These are phyloP conservation scores for Yamadazyma philogaea DNA, from an alignment of 805 yeast species.

Conservation along the genomic window DNA sequence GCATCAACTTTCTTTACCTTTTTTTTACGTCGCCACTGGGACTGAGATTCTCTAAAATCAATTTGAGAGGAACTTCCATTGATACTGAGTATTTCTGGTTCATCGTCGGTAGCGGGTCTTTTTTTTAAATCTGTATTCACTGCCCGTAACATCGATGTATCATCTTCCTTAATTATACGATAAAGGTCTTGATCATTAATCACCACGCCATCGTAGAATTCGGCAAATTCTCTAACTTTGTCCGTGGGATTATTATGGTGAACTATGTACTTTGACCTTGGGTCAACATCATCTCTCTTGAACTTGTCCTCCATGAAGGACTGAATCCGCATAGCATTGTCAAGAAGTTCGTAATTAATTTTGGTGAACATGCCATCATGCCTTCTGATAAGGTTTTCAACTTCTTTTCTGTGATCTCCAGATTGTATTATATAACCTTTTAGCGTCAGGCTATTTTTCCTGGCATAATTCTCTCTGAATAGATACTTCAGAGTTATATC, in stretches of 20 bases:
- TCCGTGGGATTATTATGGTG: conserved; percentile 4
- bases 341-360: conserved; percentile 6
- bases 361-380: conserved; percentile 5
- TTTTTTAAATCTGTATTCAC: background rate
- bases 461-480: conserved; percentile 1
- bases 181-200: conserved; percentile 5
- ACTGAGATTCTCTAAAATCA: background rate
- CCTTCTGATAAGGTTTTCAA: background rate
- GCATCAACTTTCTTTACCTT: conserved; percentile 7
- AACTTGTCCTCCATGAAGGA: conserved; percentile 8
- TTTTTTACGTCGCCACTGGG: conserved; percentile 8
- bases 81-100: background rate
- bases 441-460: background rate
- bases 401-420: conserved; percentile 4
- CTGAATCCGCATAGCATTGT: conserved; percentile 2
- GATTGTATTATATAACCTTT: conserved; percentile 1
- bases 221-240: conserved; percentile 4
- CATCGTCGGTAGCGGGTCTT: conserved; percentile 2
- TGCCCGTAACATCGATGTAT: background rate
- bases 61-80: background rate
- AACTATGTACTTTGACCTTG: conserved; percentile 2
- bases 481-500: conserved; percentile 6
- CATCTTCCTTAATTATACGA: conserved; percentile 3
- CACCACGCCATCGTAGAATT: conserved; percentile 3
- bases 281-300: background rate